Evolutionary conservation across 108 stramenopile species (phyloP).

Genomic region (Nitzschia palea): DNA sequence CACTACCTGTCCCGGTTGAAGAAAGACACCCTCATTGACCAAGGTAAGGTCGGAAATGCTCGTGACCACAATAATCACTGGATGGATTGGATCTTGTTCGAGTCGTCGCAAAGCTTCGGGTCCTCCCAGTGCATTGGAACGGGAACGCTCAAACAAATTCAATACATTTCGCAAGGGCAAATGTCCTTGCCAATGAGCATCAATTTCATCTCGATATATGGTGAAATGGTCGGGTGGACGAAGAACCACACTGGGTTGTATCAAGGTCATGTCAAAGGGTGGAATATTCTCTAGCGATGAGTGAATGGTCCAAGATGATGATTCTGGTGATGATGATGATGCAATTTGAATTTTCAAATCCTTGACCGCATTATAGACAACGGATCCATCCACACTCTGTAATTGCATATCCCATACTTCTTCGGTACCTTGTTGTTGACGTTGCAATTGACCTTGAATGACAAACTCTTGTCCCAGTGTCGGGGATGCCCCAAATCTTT

Average conservation of each 20-base stretch:
- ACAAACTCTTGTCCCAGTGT: slow-evolving; percentile 54
- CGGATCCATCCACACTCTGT: slow-evolving; percentile 18
- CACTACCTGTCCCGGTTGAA: slow-evolving; percentile 28
- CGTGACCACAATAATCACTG: slow-evolving; percentile 59
- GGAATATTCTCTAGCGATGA: background rate
- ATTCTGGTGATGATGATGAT: background rate
- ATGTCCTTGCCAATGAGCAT: slow-evolving; percentile 32
- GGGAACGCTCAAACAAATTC: slow-evolving; percentile 68
- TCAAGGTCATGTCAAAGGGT: background rate
- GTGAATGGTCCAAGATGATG: background rate
- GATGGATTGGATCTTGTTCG: slow-evolving; percentile 43
- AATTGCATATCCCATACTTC: slow-evolving; percentile 65
- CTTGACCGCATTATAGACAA: slow-evolving; percentile 52
- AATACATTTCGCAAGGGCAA: slow-evolving; percentile 62
- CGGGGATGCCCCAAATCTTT: slow-evolving; percentile 64
- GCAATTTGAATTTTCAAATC: background rate
- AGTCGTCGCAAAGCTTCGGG: slow-evolving; percentile 52
- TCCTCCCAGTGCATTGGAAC: slow-evolving; percentile 64
- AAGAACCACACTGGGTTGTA: background rate
- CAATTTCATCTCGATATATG: slow-evolving; percentile 67
- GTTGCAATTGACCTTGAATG: slow-evolving; percentile 33
- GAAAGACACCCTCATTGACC: slow-evolving; percentile 9
- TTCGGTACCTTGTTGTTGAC: background rate
- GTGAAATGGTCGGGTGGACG: slow-evolving; percentile 20
- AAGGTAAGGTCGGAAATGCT: slow-evolving; percentile 42